Evolutionary conservation across 139 green algal genomes (phyloP).

Genomic region (Eudorina sp.): DNA sequence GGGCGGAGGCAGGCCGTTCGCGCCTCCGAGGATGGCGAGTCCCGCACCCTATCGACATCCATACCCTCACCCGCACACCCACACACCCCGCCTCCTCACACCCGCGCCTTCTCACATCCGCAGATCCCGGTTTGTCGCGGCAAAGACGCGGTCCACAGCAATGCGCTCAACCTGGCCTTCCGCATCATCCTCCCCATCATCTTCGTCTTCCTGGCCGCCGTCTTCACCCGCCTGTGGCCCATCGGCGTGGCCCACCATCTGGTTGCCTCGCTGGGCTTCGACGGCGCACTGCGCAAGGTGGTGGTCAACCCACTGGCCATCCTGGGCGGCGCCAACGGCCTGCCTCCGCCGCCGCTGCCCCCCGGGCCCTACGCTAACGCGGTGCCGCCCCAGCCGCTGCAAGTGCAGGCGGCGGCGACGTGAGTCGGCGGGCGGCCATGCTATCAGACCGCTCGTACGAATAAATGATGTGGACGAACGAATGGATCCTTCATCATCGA

Average conservation of each 20-base stretch:
- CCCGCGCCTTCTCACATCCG: too few relatives aligned
- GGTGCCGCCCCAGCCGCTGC: neutral
- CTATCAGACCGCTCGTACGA: too few relatives aligned
- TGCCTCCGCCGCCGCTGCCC: neutral
- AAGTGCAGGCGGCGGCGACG: neutral
- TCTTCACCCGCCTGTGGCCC: constrained; percentile 30
- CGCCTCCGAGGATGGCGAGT: too few relatives aligned
- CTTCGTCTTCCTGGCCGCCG: constrained; percentile 13
- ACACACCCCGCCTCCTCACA: too few relatives aligned
- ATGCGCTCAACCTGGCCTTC: constrained; percentile 42
- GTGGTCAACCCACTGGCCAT: constrained; percentile 40
- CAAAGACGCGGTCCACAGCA: neutral
- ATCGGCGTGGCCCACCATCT: neutral
- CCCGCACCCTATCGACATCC: neutral
- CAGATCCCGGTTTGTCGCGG: constrained; percentile 23
- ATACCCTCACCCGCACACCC: too few relatives aligned
- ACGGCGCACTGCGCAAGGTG: constrained; percentile 16
- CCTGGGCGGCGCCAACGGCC: neutral
- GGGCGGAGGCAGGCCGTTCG: too few relatives aligned
- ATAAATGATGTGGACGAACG: too few relatives aligned
- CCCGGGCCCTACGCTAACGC: neutral
- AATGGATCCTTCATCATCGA: too few relatives aligned
- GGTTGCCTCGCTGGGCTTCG: neutral
- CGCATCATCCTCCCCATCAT: constrained; percentile 52
- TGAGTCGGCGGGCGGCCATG: neutral